Evolutionary conservation across 768 basidiomycete genomes (phyloP).

Genomic region (Calocybe cyanea): DNA sequence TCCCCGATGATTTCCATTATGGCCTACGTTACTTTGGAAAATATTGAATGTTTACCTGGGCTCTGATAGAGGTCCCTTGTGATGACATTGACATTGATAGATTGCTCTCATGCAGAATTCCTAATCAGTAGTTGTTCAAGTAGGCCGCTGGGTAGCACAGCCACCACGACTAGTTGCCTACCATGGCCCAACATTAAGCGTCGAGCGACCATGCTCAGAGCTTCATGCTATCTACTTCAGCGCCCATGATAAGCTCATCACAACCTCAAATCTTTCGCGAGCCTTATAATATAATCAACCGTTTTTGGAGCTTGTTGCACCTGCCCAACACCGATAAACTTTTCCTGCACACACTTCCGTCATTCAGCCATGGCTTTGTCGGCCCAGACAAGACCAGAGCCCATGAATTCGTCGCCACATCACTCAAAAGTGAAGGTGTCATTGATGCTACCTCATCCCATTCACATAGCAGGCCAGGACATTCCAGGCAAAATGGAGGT

Average conservation of each 20-base stretch:
- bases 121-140: too few relatives aligned
- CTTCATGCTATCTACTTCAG: neutral
- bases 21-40: too few relatives aligned
- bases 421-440: conserved; percentile 78
- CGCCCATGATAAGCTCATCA: conserved; percentile 3
- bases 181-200: conserved; percentile 12
- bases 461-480: conserved; percentile 62
- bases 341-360: neutral
- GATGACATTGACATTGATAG: too few relatives aligned
- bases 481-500: conserved; percentile 77
- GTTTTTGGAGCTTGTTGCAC: too few relatives aligned
- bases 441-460: conserved; percentile 51
- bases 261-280: neutral
- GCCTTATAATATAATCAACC: too few relatives aligned
- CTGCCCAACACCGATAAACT: neutral
- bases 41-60: too few relatives aligned
- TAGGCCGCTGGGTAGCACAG: conserved; percentile 2
- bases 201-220: neutral
- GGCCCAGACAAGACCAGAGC: conserved; percentile 36
- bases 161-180: conserved; percentile 10
- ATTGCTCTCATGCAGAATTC: too few relatives aligned
- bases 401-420: conserved; percentile 79
- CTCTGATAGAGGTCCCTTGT: too few relatives aligned
- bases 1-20: too few relatives aligned
- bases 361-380: conserved; percentile 7